A percentile compares a stretch with the other conserved stretches of the same genome.
Evolutionary conservation across 148 eudicot species (phyloP).

Genomic region (Amaranthus palmeri): DNA sequence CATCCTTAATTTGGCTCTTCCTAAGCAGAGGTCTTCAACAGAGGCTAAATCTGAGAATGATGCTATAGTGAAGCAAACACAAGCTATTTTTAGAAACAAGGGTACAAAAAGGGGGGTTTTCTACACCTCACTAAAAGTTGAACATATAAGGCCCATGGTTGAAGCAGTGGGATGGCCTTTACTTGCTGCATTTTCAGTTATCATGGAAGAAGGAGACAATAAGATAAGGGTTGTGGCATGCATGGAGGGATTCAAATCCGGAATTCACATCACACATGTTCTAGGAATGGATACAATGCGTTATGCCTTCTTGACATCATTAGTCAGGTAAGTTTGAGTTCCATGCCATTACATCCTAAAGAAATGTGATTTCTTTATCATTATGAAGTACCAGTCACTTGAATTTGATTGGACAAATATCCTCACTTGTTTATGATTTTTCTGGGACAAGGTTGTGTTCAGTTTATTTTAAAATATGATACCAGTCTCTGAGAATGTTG

Average conservation of each 20-base stretch:
- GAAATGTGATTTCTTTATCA: not conserved
- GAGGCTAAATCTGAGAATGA: slow-evolving; percentile 83
- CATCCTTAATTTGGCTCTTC: slow-evolving; percentile 94
- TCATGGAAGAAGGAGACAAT: slow-evolving; percentile 96
- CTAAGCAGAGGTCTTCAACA: slow-evolving; percentile 47
- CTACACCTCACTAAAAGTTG: slow-evolving; percentile 73
- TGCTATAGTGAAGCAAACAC: slow-evolving; percentile 79
- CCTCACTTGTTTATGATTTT: not conserved
- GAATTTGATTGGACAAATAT: too few species aligned
- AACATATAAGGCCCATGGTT: slow-evolving; percentile 91
- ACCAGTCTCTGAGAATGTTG: not conserved
- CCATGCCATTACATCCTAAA: not conserved
- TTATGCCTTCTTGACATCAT: slow-evolving; percentile 86
- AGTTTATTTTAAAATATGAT: not conserved
- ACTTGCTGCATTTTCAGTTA: slow-evolving; percentile 96
- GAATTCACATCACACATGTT: slow-evolving; percentile 87
- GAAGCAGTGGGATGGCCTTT: slow-evolving; percentile 98
- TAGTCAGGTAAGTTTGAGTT: slow-evolving; percentile 57
- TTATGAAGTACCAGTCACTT: too few species aligned
- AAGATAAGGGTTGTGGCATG: slow-evolving; percentile 78
- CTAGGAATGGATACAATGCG: slow-evolving; percentile 99
- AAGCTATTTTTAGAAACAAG: slow-evolving; percentile 63
- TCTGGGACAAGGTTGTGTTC: not conserved
- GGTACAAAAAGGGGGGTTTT: slow-evolving; percentile 85
- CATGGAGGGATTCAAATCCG: slow-evolving; percentile 96